Evolutionary conservation across 176 grass and related monocot species (phyloP).

Genomic region (Musa troglodytarum): DNA sequence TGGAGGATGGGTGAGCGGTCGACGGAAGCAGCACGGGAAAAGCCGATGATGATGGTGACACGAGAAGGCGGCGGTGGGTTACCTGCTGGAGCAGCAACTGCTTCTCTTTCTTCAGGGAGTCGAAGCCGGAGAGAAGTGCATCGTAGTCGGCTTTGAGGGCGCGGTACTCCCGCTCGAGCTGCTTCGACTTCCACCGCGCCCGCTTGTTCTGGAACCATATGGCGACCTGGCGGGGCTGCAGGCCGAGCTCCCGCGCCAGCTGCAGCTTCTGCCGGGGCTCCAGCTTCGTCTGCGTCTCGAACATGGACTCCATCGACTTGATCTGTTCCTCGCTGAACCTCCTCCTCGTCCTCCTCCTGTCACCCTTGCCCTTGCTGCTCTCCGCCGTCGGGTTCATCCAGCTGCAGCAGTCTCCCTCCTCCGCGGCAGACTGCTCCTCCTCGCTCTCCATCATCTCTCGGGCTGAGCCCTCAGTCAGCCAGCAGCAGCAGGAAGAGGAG

Average conservation of each 20-base stretch:
- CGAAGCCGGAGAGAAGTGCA: slow-evolving; percentile 56
- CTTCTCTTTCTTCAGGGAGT: slow-evolving; percentile 92
- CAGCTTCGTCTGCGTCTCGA: slow-evolving; percentile 91
- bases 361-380: slow-evolving; percentile 12
- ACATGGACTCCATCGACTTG: slow-evolving; percentile 98
- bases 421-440: slow-evolving; percentile 29
- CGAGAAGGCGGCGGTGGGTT: neutral
- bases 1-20: neutral
- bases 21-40: neutral
- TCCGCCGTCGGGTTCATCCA: slow-evolving; percentile 28
- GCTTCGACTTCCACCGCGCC: slow-evolving; percentile 95
- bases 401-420: slow-evolving; percentile 31
- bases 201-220: slow-evolving; percentile 99
- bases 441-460: slow-evolving; percentile 43
- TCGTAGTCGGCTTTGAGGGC: slow-evolving; percentile 70
- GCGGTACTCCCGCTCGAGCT: slow-evolving; percentile 90
- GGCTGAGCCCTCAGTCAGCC: neutral
- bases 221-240: slow-evolving; percentile 91
- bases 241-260: slow-evolving; percentile 75
- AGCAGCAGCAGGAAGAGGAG: neutral
- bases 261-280: slow-evolving; percentile 95
- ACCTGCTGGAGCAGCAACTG: slow-evolving; percentile 63
- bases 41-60: neutral
- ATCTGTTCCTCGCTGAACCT: slow-evolving; percentile 98
- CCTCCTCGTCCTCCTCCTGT: slow-evolving; percentile 77